phyloP scores from a whole-genome alignment of 2,329 filamentous ascomycete genomes.

The Zymoseptoria pseudotritici region DNA sequence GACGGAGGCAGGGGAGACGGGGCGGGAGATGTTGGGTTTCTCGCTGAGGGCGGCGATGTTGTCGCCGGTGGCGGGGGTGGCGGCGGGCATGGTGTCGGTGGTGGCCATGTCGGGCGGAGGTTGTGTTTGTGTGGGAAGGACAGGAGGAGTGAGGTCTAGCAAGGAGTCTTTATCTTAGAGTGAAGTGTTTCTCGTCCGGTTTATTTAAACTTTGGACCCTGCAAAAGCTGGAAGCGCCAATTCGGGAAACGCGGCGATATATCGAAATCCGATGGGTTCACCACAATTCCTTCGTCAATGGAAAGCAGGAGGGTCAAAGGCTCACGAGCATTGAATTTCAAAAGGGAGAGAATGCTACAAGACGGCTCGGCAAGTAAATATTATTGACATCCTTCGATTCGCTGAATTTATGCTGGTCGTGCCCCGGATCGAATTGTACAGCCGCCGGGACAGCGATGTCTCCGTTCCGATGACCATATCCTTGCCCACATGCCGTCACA shows the following conservation, averaged over 20 bases:
- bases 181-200: background rate
- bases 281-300: no score
- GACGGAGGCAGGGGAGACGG: constrained; percentile 20
- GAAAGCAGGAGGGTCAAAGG: no score
- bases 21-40: constrained; percentile 12
- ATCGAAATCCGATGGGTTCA: background rate
- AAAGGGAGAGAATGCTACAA: no score
- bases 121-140: background rate
- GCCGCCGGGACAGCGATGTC: no score
- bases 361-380: no score
- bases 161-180: background rate
- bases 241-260: background rate
- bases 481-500: no score
- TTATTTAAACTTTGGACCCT: background rate
- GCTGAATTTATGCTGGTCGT: no score
- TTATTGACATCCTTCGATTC: no score
- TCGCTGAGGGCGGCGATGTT: background rate
- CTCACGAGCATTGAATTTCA: no score
- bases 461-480: no score
- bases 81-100: background rate
- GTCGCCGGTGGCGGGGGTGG: background rate
- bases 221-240: background rate
- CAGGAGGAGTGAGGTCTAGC: background rate
- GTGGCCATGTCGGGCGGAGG: background rate
- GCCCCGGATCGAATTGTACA: no score